Percentiles rank a stretch among this genome's conserved stretches.
Evolutionary conservation across 371 early-diverging fungal genomes (phyloP).

Genomic region (Mortierella sp.): DNA sequence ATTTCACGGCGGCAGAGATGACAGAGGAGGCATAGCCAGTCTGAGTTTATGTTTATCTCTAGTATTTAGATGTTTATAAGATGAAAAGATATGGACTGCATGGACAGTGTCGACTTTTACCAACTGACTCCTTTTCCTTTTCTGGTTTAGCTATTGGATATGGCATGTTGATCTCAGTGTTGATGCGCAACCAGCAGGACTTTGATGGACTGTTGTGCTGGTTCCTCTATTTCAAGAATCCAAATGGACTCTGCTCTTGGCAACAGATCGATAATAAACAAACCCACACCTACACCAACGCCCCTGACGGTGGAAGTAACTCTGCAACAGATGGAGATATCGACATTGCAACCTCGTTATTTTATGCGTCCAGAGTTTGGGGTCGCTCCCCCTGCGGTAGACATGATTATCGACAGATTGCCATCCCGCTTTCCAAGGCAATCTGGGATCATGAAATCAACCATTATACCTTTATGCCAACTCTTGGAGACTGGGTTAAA

Average conservation of each 20-base stretch:
- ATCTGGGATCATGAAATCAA: conserved; percentile 71
- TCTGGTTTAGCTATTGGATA: conserved; percentile 59
- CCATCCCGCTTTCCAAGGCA: conserved; percentile 59
- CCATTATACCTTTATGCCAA: conserved; percentile 67
- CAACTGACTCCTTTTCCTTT: background rate
- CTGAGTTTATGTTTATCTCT: background rate
- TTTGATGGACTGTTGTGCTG: conserved; percentile 72
- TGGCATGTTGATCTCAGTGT: conserved; percentile 72
- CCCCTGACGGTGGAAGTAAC: conserved; percentile 75
- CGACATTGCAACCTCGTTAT: conserved; percentile 69
- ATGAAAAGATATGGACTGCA: no score
- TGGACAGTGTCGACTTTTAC: background rate
- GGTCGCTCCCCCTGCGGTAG: conserved; percentile 63
- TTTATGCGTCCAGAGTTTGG: conserved; percentile 70
- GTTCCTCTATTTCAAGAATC: conserved; percentile 66
- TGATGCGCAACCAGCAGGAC: conserved; percentile 69
- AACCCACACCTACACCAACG: conserved; percentile 68
- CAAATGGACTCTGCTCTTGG: conserved; percentile 74
- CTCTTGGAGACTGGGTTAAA: conserved; percentile 73
- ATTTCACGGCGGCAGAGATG: background rate
- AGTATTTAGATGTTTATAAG: no score
- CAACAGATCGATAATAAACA: conserved; percentile 65
- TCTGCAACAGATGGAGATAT: conserved; percentile 73
- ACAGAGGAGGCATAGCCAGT: no score
- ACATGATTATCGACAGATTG: conserved; percentile 64